Conservation (phyloP, 2,329 filamentous ascomycete genomes). For the Talaromyces verruculosus region DNA sequence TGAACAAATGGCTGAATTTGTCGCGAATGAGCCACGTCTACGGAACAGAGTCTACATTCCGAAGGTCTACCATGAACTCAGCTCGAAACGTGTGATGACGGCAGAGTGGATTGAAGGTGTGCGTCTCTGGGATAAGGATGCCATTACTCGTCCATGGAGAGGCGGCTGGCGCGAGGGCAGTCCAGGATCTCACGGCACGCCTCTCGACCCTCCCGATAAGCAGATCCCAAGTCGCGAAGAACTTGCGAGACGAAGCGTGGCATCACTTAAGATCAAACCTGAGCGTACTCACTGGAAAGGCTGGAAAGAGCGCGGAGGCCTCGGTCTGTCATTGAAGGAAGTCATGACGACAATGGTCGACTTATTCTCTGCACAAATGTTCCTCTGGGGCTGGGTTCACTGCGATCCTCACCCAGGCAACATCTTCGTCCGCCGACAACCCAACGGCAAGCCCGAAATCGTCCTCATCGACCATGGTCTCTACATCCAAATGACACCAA, state of each 20-base stretch:
- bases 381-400: slow-evolving; percentile 92
- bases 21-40: slow-evolving; percentile 72
- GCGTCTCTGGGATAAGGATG: slow-evolving; percentile 85
- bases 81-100: slow-evolving; percentile 79
- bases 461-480: slow-evolving; percentile 97
- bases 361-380: slow-evolving; percentile 96
- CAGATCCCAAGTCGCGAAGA: slow-evolving; percentile 48
- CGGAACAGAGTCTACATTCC: slow-evolving; percentile 85
- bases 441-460: slow-evolving; percentile 79
- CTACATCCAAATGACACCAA: slow-evolving; percentile 84
- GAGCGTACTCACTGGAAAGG: slow-evolving; percentile 78
- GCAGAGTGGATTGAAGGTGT: slow-evolving; percentile 98
- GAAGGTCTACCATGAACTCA: slow-evolving; percentile 77
- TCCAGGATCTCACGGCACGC: slow-evolving; percentile 70
- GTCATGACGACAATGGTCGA: slow-evolving; percentile 98
- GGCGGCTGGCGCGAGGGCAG: slow-evolving; percentile 75
- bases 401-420: slow-evolving; percentile 98
- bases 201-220: slow-evolving; percentile 58
- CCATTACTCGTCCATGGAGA: slow-evolving; percentile 73
- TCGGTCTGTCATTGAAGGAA: slow-evolving; percentile 77
- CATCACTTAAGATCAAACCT: slow-evolving; percentile 67
- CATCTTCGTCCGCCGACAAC: slow-evolving; percentile 86
- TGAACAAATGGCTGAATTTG: slow-evolving; percentile 75
- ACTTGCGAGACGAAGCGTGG: slow-evolving; percentile 33
- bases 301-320: slow-evolving; percentile 68